Conservation (phyloP, 202 grass and related monocot genomes). For the Dendrocalamus latiflorus region DNA sequence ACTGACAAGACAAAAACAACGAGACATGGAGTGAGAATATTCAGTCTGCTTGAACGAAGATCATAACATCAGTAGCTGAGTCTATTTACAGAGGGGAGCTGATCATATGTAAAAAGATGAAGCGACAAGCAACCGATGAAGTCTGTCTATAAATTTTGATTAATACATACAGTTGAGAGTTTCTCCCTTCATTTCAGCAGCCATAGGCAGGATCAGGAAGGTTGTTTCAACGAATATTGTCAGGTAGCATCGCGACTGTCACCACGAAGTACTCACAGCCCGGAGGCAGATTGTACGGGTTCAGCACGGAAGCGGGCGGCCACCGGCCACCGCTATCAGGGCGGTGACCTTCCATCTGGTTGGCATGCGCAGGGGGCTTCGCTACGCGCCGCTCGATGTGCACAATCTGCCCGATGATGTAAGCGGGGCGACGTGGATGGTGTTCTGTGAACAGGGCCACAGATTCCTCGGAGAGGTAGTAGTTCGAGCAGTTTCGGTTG, state of each 20-base stretch:
- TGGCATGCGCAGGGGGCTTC: neutral
- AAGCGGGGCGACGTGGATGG: conserved; percentile 38
- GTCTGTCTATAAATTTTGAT: conserved; percentile 37
- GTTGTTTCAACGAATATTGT: conserved; percentile 45
- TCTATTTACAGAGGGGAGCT: conserved; percentile 42
- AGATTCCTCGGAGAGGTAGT: conserved; percentile 89
- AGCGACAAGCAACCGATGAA: conserved; percentile 9
- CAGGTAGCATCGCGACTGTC: conserved; percentile 88
- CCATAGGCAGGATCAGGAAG: conserved; percentile 93
- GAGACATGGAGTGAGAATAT: conserved; percentile 21
- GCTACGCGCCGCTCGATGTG: conserved; percentile 60
- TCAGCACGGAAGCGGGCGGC: conserved; percentile 25
- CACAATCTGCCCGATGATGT: conserved; percentile 93
- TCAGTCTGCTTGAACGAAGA: conserved; percentile 40
- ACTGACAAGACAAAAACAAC: neutral
- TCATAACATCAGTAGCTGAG: conserved; percentile 26
- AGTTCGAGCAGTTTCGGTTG: conserved; percentile 65
- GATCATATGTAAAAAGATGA: conserved; percentile 36
- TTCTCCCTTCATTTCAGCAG: conserved; percentile 96
- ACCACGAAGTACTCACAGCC: conserved; percentile 95
- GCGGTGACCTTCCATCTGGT: conserved; percentile 27
- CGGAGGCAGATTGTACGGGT: conserved; percentile 56
- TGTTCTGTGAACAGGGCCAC: conserved; percentile 82
- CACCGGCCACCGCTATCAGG: conserved; percentile 18
- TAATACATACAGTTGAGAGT: conserved; percentile 70